Evolutionary conservation across 176 grass and related monocot genomes (phyloP), one percentile per base, ranked within the genome.

Genomic region (Pharus latifolius): DNA sequence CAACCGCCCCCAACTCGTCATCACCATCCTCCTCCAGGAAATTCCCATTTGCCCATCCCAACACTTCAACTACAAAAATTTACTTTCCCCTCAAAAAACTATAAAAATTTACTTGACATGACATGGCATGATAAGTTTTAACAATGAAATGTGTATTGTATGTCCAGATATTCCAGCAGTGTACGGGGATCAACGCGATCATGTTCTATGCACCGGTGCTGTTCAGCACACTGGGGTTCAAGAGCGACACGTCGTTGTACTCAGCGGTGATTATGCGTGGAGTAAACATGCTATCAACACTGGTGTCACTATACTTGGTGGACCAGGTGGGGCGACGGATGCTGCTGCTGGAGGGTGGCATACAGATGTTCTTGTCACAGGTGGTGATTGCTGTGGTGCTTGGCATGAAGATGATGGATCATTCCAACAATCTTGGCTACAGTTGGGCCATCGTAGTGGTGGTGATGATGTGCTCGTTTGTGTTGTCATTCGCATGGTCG

Each of bases 131-230:
- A n/a, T n/a, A n/a, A n/a, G n/a, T n/a, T n/a, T n/a, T n/a, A n/a
- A n/a, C n/a, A n/a, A n/a, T n/a, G n/a, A n/a, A n/a, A n/a, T n/a
- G n/a, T n/a, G n/a, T n/a, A n/a, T n/a, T n/a, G n/a, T n/a, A n/a
- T n/a, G 20, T 74, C 37, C 79, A 84, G 92, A 80, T 92, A 64
- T 96, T 96, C 80, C 92, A 96, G 63, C 92, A 96, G 78, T 87
- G 89, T 54, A 96, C 92, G 0, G 92, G 92, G 1, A 96, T 96
- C 82, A 96, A 96, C 49, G 88, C 92, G 55, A 96, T 96, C 92
- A 96, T 96, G 88, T 96, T 96, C 88, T 96, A 96, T 73, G 92
- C 92, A 12, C 88, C 92, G 2, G 92, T 96, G 32, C 86, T 96
- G 20, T 96, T 96, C 83, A 92, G 74, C 79, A 96, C 93, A 9